Evolutionary conservation across 2,329 filamentous ascomycete species (phyloP).

Genomic region (Sporothrix brasiliensis): DNA sequence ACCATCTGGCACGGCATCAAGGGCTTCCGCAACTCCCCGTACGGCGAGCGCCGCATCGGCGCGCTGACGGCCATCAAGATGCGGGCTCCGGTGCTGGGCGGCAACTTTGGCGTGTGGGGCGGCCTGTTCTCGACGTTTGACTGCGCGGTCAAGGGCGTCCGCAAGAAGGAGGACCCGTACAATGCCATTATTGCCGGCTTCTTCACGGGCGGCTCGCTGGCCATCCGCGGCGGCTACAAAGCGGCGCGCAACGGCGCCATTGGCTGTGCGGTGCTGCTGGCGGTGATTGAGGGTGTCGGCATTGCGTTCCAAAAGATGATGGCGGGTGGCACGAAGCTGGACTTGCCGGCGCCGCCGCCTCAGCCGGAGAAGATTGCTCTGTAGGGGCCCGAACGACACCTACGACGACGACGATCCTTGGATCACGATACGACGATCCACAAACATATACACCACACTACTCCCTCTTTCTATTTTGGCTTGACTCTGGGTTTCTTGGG

Average conservation of each 20-base stretch:
- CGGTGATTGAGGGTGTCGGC: conserved; percentile 95
- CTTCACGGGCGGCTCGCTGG: conserved; percentile 90
- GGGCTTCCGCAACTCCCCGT: conserved; percentile 84
- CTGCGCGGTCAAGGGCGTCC: conserved; percentile 90
- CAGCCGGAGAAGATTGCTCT: conserved; percentile 31
- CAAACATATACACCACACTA: conserved; percentile 27
- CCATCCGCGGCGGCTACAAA: conserved; percentile 87
- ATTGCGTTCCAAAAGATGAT: conserved; percentile 96
- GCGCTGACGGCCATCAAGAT: conserved; percentile 97
- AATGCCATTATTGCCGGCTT: conserved; percentile 98
- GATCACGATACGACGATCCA: not conserved
- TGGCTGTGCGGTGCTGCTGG: conserved; percentile 89
- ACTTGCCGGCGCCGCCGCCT: conserved; percentile 52
- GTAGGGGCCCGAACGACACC: not conserved
- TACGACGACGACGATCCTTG: not conserved
- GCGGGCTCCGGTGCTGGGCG: conserved; percentile 90
- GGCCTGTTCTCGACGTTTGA: conserved; percentile 95
- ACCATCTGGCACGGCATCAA: conserved; percentile 97
- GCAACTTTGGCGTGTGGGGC: conserved; percentile 98
- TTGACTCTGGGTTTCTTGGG: not conserved
- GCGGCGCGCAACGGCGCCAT: conserved; percentile 94
- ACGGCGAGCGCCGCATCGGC: conserved; percentile 93
- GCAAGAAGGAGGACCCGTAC: conserved; percentile 97
- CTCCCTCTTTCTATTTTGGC: conserved; percentile 19
- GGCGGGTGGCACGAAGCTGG: conserved; percentile 82